phyloP scores from a whole-genome alignment of 2,329 filamentous ascomycete genomes.

The Amphichorda felina region DNA sequence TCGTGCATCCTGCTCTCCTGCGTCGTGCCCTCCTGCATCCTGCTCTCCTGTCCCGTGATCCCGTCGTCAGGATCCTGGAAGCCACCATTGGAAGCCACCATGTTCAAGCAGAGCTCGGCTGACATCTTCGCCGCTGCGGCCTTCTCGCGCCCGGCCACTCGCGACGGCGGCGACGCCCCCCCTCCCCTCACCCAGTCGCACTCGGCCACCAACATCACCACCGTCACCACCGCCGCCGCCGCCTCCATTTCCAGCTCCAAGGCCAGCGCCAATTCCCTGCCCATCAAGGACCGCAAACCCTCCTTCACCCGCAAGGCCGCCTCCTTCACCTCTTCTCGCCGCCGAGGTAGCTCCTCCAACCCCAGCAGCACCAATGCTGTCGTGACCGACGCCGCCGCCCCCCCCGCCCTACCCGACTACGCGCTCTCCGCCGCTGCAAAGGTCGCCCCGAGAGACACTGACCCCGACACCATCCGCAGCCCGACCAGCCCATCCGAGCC shows the following conservation, averaged over 20 bases:
- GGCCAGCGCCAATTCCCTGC: constrained; percentile 13
- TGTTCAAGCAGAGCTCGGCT: no score
- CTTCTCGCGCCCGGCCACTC: constrained; percentile 21
- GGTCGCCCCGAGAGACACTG: constrained; percentile 18
- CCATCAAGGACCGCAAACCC: constrained; percentile 34
- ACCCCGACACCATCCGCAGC: constrained; percentile 9
- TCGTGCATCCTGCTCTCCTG: no score
- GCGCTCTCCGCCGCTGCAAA: constrained; percentile 37
- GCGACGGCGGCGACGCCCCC: constrained; percentile 14
- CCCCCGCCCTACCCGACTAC: constrained; percentile 42
- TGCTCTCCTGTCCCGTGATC: no score
- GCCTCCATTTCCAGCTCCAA: constrained; percentile 3
- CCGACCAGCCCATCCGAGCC: constrained; percentile 15
- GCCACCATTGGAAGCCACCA: no score
- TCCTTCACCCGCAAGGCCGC: constrained; percentile 44
- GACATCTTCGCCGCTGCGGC: constrained; percentile 9
- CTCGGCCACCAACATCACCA: constrained; percentile 5
- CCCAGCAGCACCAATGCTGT: constrained; percentile 19
- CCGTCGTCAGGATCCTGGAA: no score
- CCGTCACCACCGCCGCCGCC: constrained; percentile 6
- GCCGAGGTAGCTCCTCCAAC: constrained; percentile 24
- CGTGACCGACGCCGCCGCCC: constrained; percentile 32
- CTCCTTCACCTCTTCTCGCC: constrained; percentile 32
- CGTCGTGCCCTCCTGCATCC: no score
- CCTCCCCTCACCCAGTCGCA: constrained; percentile 4